Evolutionary conservation across 2,329 filamentous ascomycete species (phyloP).

Genomic region (Ceratocystis alfenasii): DNA sequence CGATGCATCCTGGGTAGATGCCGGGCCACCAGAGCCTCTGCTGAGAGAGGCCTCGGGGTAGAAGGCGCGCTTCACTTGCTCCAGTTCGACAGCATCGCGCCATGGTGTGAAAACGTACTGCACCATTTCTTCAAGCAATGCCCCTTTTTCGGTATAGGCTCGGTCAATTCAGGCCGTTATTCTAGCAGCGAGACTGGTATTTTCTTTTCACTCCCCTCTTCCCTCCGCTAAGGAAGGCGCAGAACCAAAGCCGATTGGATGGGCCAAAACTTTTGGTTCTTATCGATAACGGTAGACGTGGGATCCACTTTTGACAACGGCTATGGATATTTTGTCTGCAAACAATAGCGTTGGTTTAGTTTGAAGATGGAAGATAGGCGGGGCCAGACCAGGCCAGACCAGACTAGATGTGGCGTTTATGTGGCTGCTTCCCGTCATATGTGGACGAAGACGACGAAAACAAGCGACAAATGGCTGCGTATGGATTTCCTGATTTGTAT

Average conservation of each 20-base stretch:
- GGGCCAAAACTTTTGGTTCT: not conserved
- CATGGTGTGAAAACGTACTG: slow-evolving; percentile 64
- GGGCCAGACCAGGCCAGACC: too few species aligned
- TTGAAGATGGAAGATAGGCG: too few species aligned
- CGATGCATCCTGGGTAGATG: slow-evolving; percentile 10
- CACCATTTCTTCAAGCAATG: slow-evolving; percentile 38
- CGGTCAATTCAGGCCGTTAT: not conserved
- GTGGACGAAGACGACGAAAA: too few species aligned
- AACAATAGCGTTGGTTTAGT: too few species aligned
- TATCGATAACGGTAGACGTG: slow-evolving; percentile 26
- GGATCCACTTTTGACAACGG: slow-evolving; percentile 23
- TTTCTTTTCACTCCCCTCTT: too few species aligned
- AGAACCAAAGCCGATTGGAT: slow-evolving; percentile 11
- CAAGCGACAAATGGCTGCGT: too few species aligned
- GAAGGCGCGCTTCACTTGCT: slow-evolving; percentile 52
- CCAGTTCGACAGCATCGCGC: slow-evolving; percentile 54
- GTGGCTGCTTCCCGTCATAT: too few species aligned
- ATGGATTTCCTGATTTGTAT: too few species aligned
- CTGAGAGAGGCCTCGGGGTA: slow-evolving; percentile 32
- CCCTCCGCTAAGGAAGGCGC: not conserved
- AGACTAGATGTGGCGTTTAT: too few species aligned
- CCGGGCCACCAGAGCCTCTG: not conserved
- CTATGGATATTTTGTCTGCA: not conserved
- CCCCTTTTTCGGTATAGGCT: not conserved
- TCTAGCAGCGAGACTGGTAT: not conserved